Percentiles rank a stretch among this genome's conserved stretches.
These are phyloP conservation scores for Orobanche coerulescens DNA, from an alignment of 257 asterid genomes.

Conservation along the genomic window DNA sequence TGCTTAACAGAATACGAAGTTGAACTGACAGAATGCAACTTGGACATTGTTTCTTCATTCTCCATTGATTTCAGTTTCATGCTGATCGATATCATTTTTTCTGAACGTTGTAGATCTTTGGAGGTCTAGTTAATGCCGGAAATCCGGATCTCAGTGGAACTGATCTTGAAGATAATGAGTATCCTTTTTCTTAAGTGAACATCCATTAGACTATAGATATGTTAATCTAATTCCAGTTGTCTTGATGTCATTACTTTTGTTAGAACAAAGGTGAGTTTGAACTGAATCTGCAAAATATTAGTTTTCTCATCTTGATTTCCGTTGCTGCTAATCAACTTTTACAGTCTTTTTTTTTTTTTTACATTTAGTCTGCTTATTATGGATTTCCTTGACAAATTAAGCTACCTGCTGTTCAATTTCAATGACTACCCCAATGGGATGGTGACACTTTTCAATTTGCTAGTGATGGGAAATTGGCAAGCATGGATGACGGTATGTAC, in stretches of 20 bases:
- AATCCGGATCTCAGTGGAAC: constrained; percentile 68
- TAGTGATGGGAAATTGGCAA: constrained; percentile 99
- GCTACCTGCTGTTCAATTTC: constrained; percentile 97
- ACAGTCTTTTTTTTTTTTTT: background rate
- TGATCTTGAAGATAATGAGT: constrained; percentile 75
- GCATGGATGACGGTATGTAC: constrained; percentile 83
- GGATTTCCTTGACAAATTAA: constrained; percentile 38
- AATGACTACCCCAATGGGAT: constrained; percentile 96
- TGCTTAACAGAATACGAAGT: background rate
- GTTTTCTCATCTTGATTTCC: background rate
- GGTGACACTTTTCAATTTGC: constrained; percentile 91
- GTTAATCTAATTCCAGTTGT: constrained; percentile 2
- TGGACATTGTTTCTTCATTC: constrained; percentile 4
- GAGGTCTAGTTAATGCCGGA: constrained; percentile 81
- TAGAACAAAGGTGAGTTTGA: background rate
- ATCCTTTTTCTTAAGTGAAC: constrained; percentile 45
- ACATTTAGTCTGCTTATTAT: constrained; percentile 3
- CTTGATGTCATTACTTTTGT: background rate
- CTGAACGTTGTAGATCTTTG: constrained; percentile 63
- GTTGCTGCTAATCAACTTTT: background rate
- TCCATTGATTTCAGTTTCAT: background rate
- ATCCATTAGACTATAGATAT: constrained; percentile 12
- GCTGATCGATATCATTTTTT: constrained; percentile 16
- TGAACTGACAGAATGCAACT: background rate
- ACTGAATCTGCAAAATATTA: background rate